Percentiles rank a stretch among this genome's conserved stretches.
phyloP scores from a whole-genome alignment of 192 early-diverging fungal genomes.

The Backusella australiensis region DNA sequence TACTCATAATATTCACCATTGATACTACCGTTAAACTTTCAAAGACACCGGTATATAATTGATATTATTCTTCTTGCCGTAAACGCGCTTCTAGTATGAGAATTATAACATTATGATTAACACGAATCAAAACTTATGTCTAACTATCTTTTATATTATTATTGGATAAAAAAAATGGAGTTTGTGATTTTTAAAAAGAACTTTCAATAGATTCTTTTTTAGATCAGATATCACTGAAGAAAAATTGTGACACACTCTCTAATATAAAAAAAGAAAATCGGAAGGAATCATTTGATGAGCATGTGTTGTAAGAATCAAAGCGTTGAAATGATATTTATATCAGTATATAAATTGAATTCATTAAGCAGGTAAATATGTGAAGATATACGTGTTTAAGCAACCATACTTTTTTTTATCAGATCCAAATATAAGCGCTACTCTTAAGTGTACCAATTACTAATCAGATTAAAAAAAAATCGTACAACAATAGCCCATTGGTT shows the following conservation, averaged over 20 bases:
- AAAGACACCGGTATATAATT: not conserved
- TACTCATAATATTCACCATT: not conserved
- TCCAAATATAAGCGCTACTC: not conserved
- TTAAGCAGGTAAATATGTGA: not conserved
- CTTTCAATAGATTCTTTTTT: not conserved
- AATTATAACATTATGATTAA: not conserved
- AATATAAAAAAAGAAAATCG: not conserved
- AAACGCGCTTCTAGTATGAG: not conserved
- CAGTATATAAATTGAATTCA: not conserved
- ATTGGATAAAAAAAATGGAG: not conserved
- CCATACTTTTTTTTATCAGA: not conserved
- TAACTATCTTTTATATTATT: not conserved
- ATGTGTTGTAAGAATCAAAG: not conserved
- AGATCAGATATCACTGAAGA: not conserved
- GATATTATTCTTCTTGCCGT: not conserved
- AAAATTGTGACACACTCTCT: not conserved
- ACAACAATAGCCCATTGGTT: not conserved
- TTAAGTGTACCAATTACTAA: not conserved
- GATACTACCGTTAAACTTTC: not conserved
- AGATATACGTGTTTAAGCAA: not conserved
- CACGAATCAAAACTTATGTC: not conserved
- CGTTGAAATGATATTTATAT: not conserved
- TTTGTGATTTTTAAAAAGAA: not conserved
- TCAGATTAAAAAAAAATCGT: not conserved
- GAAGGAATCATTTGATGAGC: not conserved